Evolutionary conservation across 2,329 filamentous ascomycete species (phyloP).

Genomic region (Fusarium tjaetaba): DNA sequence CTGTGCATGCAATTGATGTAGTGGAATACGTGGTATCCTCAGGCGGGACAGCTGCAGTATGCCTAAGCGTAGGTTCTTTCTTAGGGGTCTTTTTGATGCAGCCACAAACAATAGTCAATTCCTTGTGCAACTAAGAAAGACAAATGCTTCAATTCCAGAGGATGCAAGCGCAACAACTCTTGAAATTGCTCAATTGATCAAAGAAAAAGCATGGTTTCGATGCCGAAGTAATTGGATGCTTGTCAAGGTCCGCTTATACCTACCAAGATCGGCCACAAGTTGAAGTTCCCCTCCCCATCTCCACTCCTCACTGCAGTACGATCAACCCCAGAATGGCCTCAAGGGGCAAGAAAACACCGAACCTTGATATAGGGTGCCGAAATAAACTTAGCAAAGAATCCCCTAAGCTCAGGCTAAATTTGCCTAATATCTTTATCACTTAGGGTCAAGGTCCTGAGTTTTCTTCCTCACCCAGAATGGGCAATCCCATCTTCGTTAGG

Average conservation of each 20-base stretch:
- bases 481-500: background rate
- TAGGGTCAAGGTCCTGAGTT: no score
- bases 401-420: no score
- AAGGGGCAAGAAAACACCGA: no score
- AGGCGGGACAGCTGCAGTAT: background rate
- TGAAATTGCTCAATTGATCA: background rate
- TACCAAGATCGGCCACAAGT: background rate
- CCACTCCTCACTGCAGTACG: background rate
- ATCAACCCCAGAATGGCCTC: background rate
- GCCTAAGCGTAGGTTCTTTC: background rate
- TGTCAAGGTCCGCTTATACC: background rate
- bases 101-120: background rate
- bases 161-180: background rate
- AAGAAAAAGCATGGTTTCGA: background rate
- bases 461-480: background rate
- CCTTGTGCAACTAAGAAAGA: background rate
- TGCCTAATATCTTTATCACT: no score
- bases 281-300: background rate
- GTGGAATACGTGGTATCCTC: background rate
- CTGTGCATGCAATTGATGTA: background rate
- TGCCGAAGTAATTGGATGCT: background rate
- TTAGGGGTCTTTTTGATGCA: background rate
- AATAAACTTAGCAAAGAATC: no score
- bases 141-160: accelerated
- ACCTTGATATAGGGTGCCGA: no score